These are phyloP conservation scores for Amaranthus cruentus DNA, from an alignment of 148 eudicot genomes.

Conservation along the genomic window DNA sequence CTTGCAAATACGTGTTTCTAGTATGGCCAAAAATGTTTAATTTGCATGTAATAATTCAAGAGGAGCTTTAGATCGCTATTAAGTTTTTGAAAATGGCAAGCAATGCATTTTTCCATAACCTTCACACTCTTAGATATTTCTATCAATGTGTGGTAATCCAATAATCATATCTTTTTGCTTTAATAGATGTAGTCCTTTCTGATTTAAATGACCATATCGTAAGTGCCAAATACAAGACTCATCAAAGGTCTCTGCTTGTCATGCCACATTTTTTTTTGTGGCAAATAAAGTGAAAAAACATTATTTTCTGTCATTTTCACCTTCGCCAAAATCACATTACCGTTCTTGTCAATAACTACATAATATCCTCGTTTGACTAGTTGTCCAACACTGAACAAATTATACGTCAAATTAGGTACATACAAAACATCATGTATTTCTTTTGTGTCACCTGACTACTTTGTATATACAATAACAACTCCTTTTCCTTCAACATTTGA, in stretches of 20 bases:
- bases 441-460: background rate
- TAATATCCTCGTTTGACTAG: background rate
- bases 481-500: background rate
- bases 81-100: background rate
- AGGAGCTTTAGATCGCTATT: background rate
- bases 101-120: background rate
- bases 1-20: background rate
- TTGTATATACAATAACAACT: too few species aligned
- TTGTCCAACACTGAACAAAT: background rate
- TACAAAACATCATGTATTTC: too few species aligned
- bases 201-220: background rate
- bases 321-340: background rate
- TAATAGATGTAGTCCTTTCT: background rate
- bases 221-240: background rate
- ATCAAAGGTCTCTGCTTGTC: background rate
- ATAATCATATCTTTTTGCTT: background rate
- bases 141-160: background rate
- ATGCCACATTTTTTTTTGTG: background rate
- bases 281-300: background rate
- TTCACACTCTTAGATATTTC: background rate
- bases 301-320: background rate
- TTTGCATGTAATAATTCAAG: background rate
- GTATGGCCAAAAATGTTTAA: background rate
- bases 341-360: background rate
- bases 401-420: too few species aligned